A percentile compares a stretch with the other conserved stretches of the same genome.
Evolutionary conservation across 2,329 filamentous ascomycete genomes (phyloP).

Genomic region (Emergomyces pasteurianus): DNA sequence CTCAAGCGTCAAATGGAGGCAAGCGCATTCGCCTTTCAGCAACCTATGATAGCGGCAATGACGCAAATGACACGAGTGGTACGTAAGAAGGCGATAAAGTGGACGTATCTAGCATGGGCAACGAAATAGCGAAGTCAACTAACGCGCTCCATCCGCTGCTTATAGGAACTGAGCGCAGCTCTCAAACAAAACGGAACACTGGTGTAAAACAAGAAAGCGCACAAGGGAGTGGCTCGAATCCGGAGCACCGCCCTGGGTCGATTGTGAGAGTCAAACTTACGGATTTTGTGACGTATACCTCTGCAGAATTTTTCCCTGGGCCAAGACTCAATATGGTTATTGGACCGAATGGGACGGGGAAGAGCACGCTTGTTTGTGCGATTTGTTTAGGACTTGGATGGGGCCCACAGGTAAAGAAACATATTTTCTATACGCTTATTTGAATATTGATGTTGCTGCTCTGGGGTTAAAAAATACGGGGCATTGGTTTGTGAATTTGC

Average conservation of each 20-base stretch:
- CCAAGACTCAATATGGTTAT: constrained; percentile 97
- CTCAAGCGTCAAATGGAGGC: constrained; percentile 17
- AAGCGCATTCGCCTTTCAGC: constrained; percentile 21
- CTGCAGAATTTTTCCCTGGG: constrained; percentile 80
- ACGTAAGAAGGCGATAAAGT: neutral
- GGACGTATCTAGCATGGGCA: neutral
- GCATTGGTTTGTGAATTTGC: neutral
- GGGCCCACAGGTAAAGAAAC: constrained; percentile 45
- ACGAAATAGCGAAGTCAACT: neutral
- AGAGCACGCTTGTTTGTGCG: constrained; percentile 93
- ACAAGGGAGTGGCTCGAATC: neutral
- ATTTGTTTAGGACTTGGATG: constrained; percentile 89
- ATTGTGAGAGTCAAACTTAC: constrained; percentile 76
- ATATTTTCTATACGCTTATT: neutral
- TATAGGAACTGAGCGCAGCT: neutral
- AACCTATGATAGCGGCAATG: constrained; percentile 2
- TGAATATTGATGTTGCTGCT: neutral
- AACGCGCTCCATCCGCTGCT: neutral
- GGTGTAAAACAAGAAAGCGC: neutral
- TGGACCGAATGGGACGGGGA: constrained; percentile 95
- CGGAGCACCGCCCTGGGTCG: constrained; percentile 55
- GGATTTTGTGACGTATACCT: constrained; percentile 92
- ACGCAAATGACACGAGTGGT: neutral
- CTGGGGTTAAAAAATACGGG: neutral
- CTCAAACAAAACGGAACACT: neutral